Percentiles rank a stretch among this genome's conserved stretches.
phyloP scores from a whole-genome alignment of 768 basidiomycete species.

The Nidularia pulvinata region DNA sequence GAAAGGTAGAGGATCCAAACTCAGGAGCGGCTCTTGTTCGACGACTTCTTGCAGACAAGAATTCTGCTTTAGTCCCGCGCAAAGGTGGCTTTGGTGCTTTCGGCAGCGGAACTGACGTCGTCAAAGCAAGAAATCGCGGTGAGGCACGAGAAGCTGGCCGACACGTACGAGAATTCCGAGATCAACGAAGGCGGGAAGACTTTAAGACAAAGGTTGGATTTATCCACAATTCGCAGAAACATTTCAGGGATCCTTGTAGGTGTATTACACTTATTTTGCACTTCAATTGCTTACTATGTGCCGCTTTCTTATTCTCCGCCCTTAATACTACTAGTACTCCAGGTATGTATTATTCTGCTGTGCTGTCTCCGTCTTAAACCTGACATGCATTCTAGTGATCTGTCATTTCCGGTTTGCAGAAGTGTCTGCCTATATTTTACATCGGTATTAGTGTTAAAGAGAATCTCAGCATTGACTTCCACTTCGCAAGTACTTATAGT shows the following conservation, averaged over 20 bases:
- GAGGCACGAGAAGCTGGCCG: conserved; percentile 93
- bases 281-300: too few relatives aligned
- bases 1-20: conserved; percentile 58
- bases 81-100: conserved; percentile 88
- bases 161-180: conserved; percentile 82
- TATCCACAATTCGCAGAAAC: conserved; percentile 86
- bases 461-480: too few relatives aligned
- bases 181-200: conserved; percentile 74
- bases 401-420: too few relatives aligned
- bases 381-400: too few relatives aligned
- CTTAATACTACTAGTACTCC: conserved; percentile 9
- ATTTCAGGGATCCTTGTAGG: conserved; percentile 77
- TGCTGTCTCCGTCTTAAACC: too few relatives aligned
- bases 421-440: too few relatives aligned
- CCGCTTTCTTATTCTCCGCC: too few relatives aligned
- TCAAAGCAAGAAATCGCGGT: conserved; percentile 92
- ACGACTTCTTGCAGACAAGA: conserved; percentile 76
- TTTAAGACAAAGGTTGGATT: conserved; percentile 86
- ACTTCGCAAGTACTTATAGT: too few relatives aligned
- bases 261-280: conserved; percentile 14
- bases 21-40: conserved; percentile 80
- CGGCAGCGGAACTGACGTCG: conserved; percentile 78
- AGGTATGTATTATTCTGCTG: conserved; percentile 9
- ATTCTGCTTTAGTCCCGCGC: conserved; percentile 81
- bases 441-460: too few relatives aligned